Evolutionary conservation across 23 red algal genomes (phyloP), one percentile per base, ranked within the genome.

Genomic region (Pyropia haitanensis): DNA sequence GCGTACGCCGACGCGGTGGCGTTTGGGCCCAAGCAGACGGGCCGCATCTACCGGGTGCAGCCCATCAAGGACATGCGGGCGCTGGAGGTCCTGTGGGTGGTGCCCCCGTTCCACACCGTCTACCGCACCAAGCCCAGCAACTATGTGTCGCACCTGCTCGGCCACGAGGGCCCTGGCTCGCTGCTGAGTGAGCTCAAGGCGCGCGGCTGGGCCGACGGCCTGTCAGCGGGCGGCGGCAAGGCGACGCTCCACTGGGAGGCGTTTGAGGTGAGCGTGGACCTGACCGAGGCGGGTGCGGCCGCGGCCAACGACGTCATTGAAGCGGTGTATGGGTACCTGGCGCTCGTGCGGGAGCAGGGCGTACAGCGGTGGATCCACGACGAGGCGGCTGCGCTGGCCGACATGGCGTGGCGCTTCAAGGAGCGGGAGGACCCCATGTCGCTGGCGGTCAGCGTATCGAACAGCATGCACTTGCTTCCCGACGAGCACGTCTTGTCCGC

Each of bases 121-220:
- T 86, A 79, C 57, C 63, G 70, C 23, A 57, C 68, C 46, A 89
- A 88, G 59, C 85, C 92, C 4, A 51, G 56, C 22, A n/a, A 81
- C 16, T 85, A 64, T 51, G 58, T 96, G 17, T 53, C 70, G 21
- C 72, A 79, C 56, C 71, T 90, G 22, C 1, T 96, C 20, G 92
- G 92, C 1, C 78, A 96, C 53, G 92, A 96, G 67, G 80, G 83
- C 2, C 64, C 74, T 32, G 84, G 92, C 15, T 81, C 71, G 34
- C 32, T 96, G 21, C 53, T 88, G 23, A 78, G 73, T 24, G 39
- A 77, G 72, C 60, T 96, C 46, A 90, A 90, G 56, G 70, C 66
- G 46, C 32, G 60, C 46, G 85, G 79, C 20, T 96, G 83, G 83
- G 71, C 76, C 25, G 80, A 88, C 61, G 75, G 53, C 39, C 54